Percentiles rank a stretch among this genome's conserved stretches.
phyloP scores from a whole-genome alignment of 306 rosid genomes.

The Alnus glutinosa region DNA sequence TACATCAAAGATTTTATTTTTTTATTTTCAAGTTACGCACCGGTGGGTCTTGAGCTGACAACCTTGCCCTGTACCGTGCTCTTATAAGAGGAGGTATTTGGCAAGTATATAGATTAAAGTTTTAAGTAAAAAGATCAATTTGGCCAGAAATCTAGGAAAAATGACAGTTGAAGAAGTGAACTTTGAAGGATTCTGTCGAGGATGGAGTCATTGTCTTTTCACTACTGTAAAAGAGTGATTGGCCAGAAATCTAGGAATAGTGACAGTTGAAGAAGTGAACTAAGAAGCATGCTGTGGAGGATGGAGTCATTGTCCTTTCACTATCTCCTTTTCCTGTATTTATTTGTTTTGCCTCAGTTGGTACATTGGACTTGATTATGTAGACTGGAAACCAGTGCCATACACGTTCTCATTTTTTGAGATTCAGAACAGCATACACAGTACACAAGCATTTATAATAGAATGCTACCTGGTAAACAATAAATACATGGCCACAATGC shows the following conservation, averaged over 20 bases:
- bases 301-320: not conserved
- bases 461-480: not conserved
- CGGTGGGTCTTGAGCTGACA: not conserved
- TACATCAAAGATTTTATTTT: not conserved
- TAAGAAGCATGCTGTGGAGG: not conserved
- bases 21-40: not conserved
- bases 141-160: not conserved
- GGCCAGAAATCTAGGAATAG: not conserved
- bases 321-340: not conserved
- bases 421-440: not conserved
- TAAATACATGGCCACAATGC: not conserved
- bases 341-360: not conserved
- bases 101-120: not conserved
- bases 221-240: not conserved
- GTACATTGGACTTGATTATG: not conserved
- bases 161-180: not conserved
- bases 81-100: not conserved
- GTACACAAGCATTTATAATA: not conserved
- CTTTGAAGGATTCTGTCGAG: not conserved
- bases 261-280: not conserved
- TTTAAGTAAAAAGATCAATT: not conserved
- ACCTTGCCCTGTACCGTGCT: not conserved
- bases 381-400: not conserved
- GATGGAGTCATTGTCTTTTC: not conserved
- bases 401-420: not conserved